Evolutionary conservation across 139 green algal species (phyloP), one percentile per base, ranked within the genome.

Genomic region (Edaphochlamys debaryana): DNA sequence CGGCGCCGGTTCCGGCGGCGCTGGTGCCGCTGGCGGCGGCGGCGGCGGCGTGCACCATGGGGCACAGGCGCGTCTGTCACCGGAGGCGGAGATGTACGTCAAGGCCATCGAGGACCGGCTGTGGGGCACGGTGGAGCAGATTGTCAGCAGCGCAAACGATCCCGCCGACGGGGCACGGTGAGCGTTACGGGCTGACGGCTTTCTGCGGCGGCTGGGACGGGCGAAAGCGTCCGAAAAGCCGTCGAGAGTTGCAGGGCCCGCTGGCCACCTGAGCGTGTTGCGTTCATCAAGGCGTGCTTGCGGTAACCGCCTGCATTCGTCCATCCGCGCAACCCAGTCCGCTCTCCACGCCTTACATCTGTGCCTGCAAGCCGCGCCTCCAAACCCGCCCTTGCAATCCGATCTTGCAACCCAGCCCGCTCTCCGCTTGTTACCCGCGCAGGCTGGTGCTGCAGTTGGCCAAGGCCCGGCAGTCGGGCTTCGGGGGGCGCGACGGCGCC

Each of bases 71-170:
- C 23, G 37, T n/a, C 27, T 54, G 40, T 9, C 40, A 25, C 77
- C 64, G 6, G 77, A 75, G 34, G 63, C 63, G 77, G 77, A 83
- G 45, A 0, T 67, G 3, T 75, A 67, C 48, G 77, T 64, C 3
- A 83, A 83, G 42, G 52, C 54, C 7, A 83, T 83, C 23, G 77
- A 83, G 77, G 77, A 83, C 32, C 63, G 77, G 42, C 77, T 83
- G 63, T 83, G 77, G 77, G 77, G 77, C 48, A 52, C 63, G 3
- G 77, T 83, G 42, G 64, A 74, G 77, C 77, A 66, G 64, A 74
- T 83, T 23, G 77, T 83, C 11, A 83, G 34, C 77, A 83, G 64
- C 63, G 77, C 77, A 11, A 32, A 36, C 0, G 67, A 67, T 45
- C 77, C 77, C 0, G 77, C 77, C 0, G 45, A 83, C 42, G 77